A percentile compares a stretch with the other conserved stretches of the same genome.
Conservation (phyloP, 352 stramenopile species). For the Phytophthora lateralis region DNA sequence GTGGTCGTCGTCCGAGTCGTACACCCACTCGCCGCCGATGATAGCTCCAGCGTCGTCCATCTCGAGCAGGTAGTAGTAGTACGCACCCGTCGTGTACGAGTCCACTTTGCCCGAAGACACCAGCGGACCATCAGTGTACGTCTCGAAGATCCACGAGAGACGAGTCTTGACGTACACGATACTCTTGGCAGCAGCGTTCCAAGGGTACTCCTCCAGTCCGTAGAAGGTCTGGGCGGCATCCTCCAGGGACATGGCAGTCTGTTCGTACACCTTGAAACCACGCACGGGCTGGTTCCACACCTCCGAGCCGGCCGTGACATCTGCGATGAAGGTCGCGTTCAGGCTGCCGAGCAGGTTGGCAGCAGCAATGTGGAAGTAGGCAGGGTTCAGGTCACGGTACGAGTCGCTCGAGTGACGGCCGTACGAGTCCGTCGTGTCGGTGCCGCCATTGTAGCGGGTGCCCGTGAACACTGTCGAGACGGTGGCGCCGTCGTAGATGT, state of each 20-base stretch:
- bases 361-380: slow-evolving; percentile 49
- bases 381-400: slow-evolving; percentile 55
- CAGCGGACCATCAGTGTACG: slow-evolving; percentile 34
- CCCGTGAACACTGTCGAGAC: slow-evolving; percentile 45
- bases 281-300: slow-evolving; percentile 65
- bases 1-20: slow-evolving; percentile 35
- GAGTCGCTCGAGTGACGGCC: slow-evolving; percentile 41
- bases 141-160: slow-evolving; percentile 54
- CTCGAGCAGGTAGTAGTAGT: slow-evolving; percentile 47
- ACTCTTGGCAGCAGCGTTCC: slow-evolving; percentile 42
- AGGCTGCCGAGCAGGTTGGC: slow-evolving; percentile 47
- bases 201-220: slow-evolving; percentile 47
- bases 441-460: slow-evolving; percentile 38
- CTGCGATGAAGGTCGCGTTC: slow-evolving; percentile 46
- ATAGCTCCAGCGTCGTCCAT: slow-evolving; percentile 38
- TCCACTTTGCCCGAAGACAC: slow-evolving; percentile 34
- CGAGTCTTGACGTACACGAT: slow-evolving; percentile 51
- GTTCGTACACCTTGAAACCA: slow-evolving; percentile 44
- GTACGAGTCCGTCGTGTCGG: slow-evolving; percentile 39
- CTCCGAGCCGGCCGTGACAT: slow-evolving; percentile 38
- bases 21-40: slow-evolving; percentile 50
- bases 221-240: slow-evolving; percentile 44
- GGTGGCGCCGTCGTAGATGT: slow-evolving; percentile 46
- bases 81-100: slow-evolving; percentile 28
- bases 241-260: slow-evolving; percentile 34